Evolutionary conservation across 768 basidiomycete genomes (phyloP).

Genomic region (Hortiboletus campestris): DNA sequence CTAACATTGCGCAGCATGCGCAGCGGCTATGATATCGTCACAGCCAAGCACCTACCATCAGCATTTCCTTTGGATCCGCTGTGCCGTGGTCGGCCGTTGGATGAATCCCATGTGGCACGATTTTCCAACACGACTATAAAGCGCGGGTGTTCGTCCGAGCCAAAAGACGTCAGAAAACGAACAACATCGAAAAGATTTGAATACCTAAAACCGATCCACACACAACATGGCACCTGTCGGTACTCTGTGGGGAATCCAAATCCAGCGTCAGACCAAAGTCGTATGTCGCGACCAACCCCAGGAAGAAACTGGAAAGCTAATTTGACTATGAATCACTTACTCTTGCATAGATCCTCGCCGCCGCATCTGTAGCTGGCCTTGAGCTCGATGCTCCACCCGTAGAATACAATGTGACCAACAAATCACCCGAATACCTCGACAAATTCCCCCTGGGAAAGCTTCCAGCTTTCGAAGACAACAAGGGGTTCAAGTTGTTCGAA

Average conservation of each 20-base stretch:
- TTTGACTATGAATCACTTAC: background rate
- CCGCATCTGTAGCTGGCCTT: constrained; percentile 23
- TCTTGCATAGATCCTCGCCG: constrained; percentile 22
- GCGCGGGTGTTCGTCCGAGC: background rate
- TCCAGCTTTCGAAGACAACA: constrained; percentile 24
- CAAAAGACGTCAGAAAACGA: background rate
- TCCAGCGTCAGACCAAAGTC: constrained; percentile 29
- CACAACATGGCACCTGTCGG: constrained; percentile 26
- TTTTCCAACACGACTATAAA: constrained; percentile 9
- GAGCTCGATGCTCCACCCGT: constrained; percentile 25
- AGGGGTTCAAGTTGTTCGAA: constrained; percentile 27
- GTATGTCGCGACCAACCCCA: constrained; percentile 15
- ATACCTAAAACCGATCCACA: background rate
- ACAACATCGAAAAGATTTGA: background rate
- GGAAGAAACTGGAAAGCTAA: background rate
- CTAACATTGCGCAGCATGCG: too few relatives aligned
- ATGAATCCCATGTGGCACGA: background rate
- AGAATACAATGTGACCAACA: constrained; percentile 25
- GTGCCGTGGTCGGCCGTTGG: background rate
- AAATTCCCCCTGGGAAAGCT: constrained; percentile 32
- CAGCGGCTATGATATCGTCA: too few relatives aligned
- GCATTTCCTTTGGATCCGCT: background rate
- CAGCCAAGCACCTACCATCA: too few relatives aligned
- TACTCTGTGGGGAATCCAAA: constrained; percentile 23
- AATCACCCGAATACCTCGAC: constrained; percentile 25